Evolutionary conservation across 306 rosid genomes (phyloP).

Genomic region (Pachyrhizus erosus): DNA sequence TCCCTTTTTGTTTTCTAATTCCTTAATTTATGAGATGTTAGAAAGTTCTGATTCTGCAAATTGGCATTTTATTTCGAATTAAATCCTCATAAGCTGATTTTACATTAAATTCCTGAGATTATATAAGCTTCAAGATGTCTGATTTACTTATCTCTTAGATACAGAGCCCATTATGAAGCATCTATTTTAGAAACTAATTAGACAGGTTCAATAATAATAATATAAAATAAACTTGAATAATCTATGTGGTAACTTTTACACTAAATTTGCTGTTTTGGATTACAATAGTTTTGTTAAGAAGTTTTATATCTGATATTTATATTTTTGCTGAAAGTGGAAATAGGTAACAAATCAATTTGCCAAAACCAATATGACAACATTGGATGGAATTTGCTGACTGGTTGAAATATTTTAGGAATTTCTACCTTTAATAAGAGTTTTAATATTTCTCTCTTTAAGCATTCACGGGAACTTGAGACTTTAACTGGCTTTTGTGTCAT

Average conservation of each 20-base stretch:
- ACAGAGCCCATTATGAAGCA: not conserved
- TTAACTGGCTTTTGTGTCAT: not conserved
- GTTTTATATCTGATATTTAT: not conserved
- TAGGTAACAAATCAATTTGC: slow-evolving; percentile 6
- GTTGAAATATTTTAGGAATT: not conserved
- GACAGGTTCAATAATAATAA: not conserved
- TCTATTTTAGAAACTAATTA: not conserved
- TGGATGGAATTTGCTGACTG: not conserved
- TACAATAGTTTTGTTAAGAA: not conserved
- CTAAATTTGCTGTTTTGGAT: not conserved
- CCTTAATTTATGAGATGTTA: not conserved
- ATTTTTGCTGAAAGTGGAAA: not conserved
- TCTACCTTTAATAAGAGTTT: not conserved
- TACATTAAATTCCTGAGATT: slow-evolving; percentile 1
- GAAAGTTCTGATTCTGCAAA: not conserved
- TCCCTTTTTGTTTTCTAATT: not conserved
- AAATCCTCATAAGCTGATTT: slow-evolving; percentile 15
- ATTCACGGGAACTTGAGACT: not conserved
- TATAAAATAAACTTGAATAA: not conserved
- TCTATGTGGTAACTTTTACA: slow-evolving; percentile 25
- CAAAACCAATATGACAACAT: not conserved
- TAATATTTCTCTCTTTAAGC: slow-evolving; percentile 13
- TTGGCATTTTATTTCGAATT: not conserved
- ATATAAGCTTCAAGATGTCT: not conserved
- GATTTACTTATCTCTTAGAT: slow-evolving; percentile 13